Conservation (phyloP, 805 yeast species). For the Myxozyma neotropica region DNA sequence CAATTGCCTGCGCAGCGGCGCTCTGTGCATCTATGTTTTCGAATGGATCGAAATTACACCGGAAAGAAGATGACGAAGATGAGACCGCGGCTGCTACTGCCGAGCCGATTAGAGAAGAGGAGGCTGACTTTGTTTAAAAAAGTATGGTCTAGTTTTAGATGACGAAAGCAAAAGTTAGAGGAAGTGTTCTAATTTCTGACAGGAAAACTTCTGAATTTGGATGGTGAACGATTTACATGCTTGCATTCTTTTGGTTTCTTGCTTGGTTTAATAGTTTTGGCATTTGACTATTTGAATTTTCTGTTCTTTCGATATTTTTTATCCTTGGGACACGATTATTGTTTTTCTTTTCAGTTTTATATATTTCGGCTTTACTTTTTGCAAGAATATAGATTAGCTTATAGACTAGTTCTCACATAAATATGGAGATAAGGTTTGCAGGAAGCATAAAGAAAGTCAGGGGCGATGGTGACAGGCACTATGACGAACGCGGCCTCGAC, state of each 20-base stretch:
- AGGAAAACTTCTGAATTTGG: too few relatives aligned
- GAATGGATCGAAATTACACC: constrained; percentile 17
- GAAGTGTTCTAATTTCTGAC: too few relatives aligned
- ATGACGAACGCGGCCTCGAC: neutral
- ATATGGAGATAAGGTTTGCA: neutral
- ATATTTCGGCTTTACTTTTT: too few relatives aligned
- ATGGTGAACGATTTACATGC: too few relatives aligned
- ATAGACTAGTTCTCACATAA: too few relatives aligned
- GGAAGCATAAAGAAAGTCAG: neutral
- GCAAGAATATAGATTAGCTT: too few relatives aligned
- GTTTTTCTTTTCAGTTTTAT: neutral
- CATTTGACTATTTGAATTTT: neutral
- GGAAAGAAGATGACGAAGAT: constrained; percentile 32
- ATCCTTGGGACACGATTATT: neutral
- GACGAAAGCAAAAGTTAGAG: too few relatives aligned
- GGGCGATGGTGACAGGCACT: neutral
- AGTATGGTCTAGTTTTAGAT: neutral
- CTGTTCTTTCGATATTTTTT: neutral
- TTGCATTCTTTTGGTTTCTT: too few relatives aligned
- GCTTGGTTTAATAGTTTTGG: neutral
- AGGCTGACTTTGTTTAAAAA: constrained; percentile 25
- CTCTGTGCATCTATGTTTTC: constrained; percentile 28
- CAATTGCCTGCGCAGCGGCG: constrained; percentile 22
- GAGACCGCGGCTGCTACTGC: constrained; percentile 5
- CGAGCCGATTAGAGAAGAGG: constrained; percentile 7